Base-by-base conservation (phyloP, 192 early-diverging fungal genomes). In the Geranomyces variabilis region DNA sequence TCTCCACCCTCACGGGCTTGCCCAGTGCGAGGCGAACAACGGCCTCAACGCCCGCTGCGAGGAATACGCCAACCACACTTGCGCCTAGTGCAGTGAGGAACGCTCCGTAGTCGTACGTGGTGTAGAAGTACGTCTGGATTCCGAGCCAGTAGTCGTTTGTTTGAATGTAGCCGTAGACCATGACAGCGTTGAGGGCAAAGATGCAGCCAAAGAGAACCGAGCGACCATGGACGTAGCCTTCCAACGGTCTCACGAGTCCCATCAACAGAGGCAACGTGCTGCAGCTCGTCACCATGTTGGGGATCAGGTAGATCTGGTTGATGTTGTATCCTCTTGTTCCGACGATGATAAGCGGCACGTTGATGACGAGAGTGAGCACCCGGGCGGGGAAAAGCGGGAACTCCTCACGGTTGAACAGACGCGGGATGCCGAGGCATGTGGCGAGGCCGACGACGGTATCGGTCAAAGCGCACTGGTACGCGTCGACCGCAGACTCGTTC, bases 401-500 rank as follows among this genome's bases (percentile, higher is more conserved):
- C 24, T 51, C 21, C 46, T 26, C 14, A 6, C 28, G 33, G 1
- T 48, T 48, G 43, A 64, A 46, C 21, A 41, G n/a, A 4, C 26
- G 43, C 12, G 47, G 47, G 33, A 71, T 64, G 19, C 57, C 63
- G 41, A 77, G 58, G 0, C 65, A 66, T 28, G 58, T 70, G 34
- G 61, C 47, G 5, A 80, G 15, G 33, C 71, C 49, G 4, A 77
- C 59, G 10, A 84, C 24, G 28, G 81, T 77, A 47, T 79, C 80
- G 19, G 73, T 71, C 33, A 85, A 28, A 49, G 79, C 84, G 55
- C 70, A 80, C 70, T 85, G 84, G 67, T 78, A 76, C n/a, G 79
- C 66, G 64, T 85, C 84, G 29, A 85, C 76, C 14, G 84, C 81
- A n/a, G 74, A 70, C 46, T 81, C 72, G 69, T 85, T 81, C 81